Percentiles rank a stretch among this genome's conserved stretches.
These are phyloP conservation scores for Oryza rufipogon DNA, from an alignment of 176 grass and related monocot genomes.

Conservation along the genomic window DNA sequence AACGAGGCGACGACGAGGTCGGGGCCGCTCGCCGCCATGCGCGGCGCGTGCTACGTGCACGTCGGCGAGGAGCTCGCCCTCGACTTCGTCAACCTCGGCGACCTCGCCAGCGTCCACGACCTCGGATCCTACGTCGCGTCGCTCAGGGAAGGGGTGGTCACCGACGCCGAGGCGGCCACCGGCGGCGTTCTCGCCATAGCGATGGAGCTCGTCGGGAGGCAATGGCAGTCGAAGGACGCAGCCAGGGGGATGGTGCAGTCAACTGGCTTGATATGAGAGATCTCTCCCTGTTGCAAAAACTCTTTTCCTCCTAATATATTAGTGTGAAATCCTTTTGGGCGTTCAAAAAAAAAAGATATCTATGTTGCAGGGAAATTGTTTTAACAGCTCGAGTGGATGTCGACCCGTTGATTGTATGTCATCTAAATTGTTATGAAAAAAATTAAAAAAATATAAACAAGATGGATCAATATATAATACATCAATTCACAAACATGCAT, in stretches of 20 bases:
- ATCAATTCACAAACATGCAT: too few relatives aligned
- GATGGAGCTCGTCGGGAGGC: slow-evolving; percentile 40
- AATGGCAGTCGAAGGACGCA: slow-evolving; percentile 60
- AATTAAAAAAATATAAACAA: too few relatives aligned
- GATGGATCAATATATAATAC: too few relatives aligned
- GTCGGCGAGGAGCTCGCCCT: slow-evolving; percentile 78
- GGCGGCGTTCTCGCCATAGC: slow-evolving; percentile 44
- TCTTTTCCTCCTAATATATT: too few relatives aligned
- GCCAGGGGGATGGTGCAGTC: slow-evolving; percentile 64
- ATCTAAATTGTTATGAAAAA: too few relatives aligned
- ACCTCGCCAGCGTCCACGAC: slow-evolving; percentile 74
- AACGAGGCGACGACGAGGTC: slow-evolving; percentile 55
- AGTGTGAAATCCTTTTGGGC: too few relatives aligned
- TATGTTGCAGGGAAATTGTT: too few relatives aligned
- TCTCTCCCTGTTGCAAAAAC: background rate
- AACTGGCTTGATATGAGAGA: background rate
- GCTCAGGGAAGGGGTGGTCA: slow-evolving; percentile 30
- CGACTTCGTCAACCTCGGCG: slow-evolving; percentile 57
- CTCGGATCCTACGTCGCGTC: slow-evolving; percentile 63
- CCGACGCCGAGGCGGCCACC: background rate
- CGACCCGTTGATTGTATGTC: too few relatives aligned
- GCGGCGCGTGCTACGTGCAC: slow-evolving; percentile 63
- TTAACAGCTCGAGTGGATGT: too few relatives aligned
- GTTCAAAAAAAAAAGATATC: too few relatives aligned
- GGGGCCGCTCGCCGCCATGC: slow-evolving; percentile 42